A percentile compares a stretch with the other conserved stretches of the same genome.
phyloP scores from a whole-genome alignment of 805 yeast species.

The Hanseniaspora guilliermondii region DNA sequence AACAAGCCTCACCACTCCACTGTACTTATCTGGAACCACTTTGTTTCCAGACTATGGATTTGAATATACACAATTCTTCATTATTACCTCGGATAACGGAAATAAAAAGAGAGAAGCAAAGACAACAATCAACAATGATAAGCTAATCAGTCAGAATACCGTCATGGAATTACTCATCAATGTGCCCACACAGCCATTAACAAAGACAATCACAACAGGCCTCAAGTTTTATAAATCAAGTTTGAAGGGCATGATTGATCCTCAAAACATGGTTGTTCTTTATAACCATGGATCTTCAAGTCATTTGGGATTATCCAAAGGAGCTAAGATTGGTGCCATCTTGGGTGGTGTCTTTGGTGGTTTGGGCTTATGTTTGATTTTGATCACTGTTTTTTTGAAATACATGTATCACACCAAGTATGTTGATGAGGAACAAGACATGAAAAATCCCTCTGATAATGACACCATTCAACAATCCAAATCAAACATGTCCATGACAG shows the following conservation, averaged over 20 bases:
- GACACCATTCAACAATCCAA: not conserved
- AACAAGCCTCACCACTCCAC: conserved; percentile 3
- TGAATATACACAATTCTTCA: conserved; percentile 3
- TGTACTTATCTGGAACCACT: conserved; percentile 2
- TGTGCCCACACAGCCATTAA: conserved; percentile 2
- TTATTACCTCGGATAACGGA: conserved; percentile 1
- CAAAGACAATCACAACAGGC: conserved; percentile 5
- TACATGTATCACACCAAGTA: not conserved
- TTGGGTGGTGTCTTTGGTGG: conserved; percentile 12
- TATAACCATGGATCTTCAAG: not conserved
- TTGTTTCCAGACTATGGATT: conserved; percentile 6
- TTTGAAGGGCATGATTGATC: not conserved
- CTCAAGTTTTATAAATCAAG: not conserved
- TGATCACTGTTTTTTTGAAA: not conserved
- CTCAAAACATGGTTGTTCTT: conserved; percentile 1
- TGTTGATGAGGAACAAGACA: not conserved
- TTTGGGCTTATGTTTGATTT: not conserved
- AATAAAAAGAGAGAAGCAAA: not conserved
- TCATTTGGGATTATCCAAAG: not conserved
- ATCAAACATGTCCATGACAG: not conserved
- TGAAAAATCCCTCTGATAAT: not conserved
- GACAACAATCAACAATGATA: not conserved
- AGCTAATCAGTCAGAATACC: not conserved
- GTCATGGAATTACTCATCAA: conserved; percentile 7
- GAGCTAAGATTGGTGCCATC: conserved; percentile 3